These are phyloP conservation scores for Lunasporangiospora selenospora DNA, from an alignment of 192 early-diverging fungal species.

Conservation along the genomic window DNA sequence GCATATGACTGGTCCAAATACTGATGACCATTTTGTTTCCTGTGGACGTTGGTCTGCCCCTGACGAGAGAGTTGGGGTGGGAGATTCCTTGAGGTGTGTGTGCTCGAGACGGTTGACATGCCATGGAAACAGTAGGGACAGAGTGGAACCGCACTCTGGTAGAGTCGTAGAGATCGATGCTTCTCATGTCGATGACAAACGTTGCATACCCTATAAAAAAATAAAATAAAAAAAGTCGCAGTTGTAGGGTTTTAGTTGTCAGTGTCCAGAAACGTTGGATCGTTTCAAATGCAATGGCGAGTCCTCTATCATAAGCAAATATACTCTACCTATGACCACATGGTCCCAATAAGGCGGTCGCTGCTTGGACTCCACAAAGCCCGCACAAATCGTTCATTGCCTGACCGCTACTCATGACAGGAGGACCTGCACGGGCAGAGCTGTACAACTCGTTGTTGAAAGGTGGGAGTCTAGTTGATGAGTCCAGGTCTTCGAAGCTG, in stretches of 20 bases:
- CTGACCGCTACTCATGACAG: background rate
- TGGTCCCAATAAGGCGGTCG: conserved; percentile 6
- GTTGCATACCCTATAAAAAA: conserved; percentile 24
- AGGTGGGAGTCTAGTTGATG: conserved; percentile 1
- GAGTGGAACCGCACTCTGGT: conserved; percentile 12
- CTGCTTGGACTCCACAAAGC: conserved; percentile 19
- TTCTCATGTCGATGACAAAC: conserved; percentile 34
- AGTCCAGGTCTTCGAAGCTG: background rate
- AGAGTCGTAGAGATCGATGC: conserved; percentile 15
- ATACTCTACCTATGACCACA: conserved; percentile 46
- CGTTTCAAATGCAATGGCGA: no score
- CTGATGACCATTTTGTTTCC: no score
- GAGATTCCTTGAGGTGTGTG: no score
- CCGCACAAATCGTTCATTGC: conserved; percentile 11
- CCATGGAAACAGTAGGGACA: conserved; percentile 32
- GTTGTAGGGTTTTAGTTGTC: background rate
- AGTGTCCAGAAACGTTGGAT: no score
- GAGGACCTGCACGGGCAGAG: background rate
- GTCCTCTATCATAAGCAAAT: no score
- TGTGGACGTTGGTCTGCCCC: no score
- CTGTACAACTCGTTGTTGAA: conserved; percentile 8
- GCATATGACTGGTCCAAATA: no score
- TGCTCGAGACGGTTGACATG: background rate
- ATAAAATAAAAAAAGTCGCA: background rate
- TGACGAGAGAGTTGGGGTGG: no score